phyloP scores from a whole-genome alignment of 2,329 filamentous ascomycete species.

The Ascochyta lentis region DNA sequence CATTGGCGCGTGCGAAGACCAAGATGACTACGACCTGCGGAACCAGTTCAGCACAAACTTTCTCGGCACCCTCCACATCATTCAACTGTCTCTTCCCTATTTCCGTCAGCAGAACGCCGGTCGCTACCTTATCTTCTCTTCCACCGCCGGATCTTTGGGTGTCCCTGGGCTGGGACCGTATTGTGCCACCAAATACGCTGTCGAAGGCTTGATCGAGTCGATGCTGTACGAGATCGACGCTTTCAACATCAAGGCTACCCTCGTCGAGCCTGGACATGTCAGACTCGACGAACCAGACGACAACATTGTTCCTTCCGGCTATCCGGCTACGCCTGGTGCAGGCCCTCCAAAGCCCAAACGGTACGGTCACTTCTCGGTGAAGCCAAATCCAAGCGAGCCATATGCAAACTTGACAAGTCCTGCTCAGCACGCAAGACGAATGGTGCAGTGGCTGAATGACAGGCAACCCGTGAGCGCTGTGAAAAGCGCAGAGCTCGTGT shows the following conservation, averaged over 20 bases:
- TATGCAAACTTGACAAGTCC: conserved; percentile 81
- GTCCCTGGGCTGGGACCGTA: conserved; percentile 93
- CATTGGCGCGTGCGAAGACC: conserved; percentile 94
- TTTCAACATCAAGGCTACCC: conserved; percentile 91
- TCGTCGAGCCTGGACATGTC: conserved; percentile 90
- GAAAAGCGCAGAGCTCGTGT: conserved; percentile 90
- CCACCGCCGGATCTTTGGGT: conserved; percentile 88
- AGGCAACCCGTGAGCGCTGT: conserved; percentile 91
- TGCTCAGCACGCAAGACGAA: conserved; percentile 84
- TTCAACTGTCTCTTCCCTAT: conserved; percentile 86
- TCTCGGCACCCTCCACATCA: conserved; percentile 92
- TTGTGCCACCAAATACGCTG: conserved; percentile 96
- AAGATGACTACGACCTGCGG: conserved; percentile 91
- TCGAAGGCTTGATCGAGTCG: conserved; percentile 92
- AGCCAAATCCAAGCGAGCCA: conserved; percentile 75
- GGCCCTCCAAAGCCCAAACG: conserved; percentile 65
- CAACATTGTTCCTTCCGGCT: conserved; percentile 36
- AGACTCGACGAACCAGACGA: conserved; percentile 79
- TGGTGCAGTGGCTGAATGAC: conserved; percentile 94
- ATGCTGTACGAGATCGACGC: conserved; percentile 94
- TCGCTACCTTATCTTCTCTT: conserved; percentile 93
- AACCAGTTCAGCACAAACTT: conserved; percentile 99
- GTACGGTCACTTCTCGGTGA: conserved; percentile 93
- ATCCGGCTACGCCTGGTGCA: conserved; percentile 37
- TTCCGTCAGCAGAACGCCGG: conserved; percentile 78